A percentile compares a stretch with the other conserved stretches of the same genome.
Evolutionary conservation across 2,329 filamentous ascomycete genomes (phyloP).

Genomic region (Samsoniella hepiali): DNA sequence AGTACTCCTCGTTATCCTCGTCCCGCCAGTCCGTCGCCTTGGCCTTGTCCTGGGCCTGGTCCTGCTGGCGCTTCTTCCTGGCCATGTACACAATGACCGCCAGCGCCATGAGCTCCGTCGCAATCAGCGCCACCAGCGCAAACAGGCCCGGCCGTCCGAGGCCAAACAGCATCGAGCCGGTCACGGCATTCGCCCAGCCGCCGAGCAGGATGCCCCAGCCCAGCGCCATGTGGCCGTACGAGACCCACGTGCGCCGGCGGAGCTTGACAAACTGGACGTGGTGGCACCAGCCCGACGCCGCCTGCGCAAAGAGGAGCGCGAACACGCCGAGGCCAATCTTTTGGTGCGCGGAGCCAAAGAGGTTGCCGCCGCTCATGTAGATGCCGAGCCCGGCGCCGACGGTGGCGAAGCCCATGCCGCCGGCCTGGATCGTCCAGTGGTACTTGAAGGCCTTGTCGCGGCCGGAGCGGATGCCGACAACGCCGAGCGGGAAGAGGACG

Average conservation of each 20-base stretch:
- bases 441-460: constrained; percentile 12
- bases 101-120: constrained; percentile 7
- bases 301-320: constrained; percentile 7
- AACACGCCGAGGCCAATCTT: constrained; percentile 11
- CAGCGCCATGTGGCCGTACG: constrained; percentile 17
- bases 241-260: constrained; percentile 17
- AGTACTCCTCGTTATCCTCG: constrained; percentile 15
- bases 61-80: not conserved
- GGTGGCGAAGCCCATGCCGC: not conserved
- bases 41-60: not conserved
- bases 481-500: constrained; percentile 15
- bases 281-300: constrained; percentile 16
- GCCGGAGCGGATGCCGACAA: constrained; percentile 18
- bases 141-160: not conserved
- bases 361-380: constrained; percentile 11
- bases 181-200: constrained; percentile 16
- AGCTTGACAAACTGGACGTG: constrained; percentile 18
- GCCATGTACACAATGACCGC: constrained; percentile 9
- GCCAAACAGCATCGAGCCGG: constrained; percentile 12
- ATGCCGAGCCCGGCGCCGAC: constrained; percentile 15
- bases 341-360: constrained; percentile 15
- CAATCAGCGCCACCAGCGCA: constrained; percentile 2
- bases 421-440: constrained; percentile 17
- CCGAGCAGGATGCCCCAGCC: constrained; percentile 17
- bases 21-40: constrained; percentile 12